A percentile compares a stretch with the other conserved stretches of the same genome.
Conservation (phyloP, 2,329 filamentous ascomycete species). For the Lojkania enalia region DNA sequence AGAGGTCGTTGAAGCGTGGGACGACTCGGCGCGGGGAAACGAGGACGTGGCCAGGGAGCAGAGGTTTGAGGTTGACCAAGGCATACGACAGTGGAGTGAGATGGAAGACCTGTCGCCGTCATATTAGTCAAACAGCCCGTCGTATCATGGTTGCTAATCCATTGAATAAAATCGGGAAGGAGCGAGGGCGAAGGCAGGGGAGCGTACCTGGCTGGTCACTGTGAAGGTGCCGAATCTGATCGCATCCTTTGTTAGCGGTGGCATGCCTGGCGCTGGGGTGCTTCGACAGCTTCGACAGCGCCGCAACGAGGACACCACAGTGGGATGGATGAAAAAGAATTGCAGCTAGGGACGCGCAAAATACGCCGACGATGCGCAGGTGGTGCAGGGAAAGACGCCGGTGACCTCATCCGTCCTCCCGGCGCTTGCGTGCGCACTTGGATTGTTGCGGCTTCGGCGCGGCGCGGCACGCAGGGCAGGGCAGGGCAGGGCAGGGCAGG, state of each 20-base stretch:
- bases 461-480: neutral
- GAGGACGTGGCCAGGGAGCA: conserved; percentile 90
- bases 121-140: conserved; percentile 1
- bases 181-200: conserved; percentile 1
- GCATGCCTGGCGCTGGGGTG: conserved; percentile 26
- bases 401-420: neutral
- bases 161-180: neutral
- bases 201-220: conserved; percentile 49
- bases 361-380: too few species aligned
- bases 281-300: neutral
- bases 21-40: conserved; percentile 74
- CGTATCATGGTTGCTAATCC: conserved; percentile 7
- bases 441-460: neutral
- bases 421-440: too few species aligned
- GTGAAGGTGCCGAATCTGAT: conserved; percentile 51
- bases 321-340: too few species aligned
- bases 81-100: conserved; percentile 78
- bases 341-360: too few species aligned
- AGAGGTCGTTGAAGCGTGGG: conserved; percentile 75
- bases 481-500: neutral
- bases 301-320: too few species aligned
- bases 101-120: conserved; percentile 77
- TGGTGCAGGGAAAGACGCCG: too few species aligned
- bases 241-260: conserved; percentile 45
- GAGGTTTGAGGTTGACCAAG: conserved; percentile 92